phyloP scores from a whole-genome alignment of 257 asterid species.

The Solanum sitiens region DNA sequence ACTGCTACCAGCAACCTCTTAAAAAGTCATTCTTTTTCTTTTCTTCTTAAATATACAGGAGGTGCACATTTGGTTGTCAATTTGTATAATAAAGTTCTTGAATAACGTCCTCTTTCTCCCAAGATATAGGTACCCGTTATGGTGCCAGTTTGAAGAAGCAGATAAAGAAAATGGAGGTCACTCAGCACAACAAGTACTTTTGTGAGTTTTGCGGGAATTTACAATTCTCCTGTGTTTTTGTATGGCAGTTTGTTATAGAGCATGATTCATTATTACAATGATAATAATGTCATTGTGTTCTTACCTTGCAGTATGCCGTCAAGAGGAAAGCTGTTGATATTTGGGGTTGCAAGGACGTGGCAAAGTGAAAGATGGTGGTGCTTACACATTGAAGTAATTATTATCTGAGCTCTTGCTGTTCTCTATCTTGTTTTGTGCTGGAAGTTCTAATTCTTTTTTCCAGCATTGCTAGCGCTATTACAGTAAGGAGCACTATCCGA shows the following conservation, averaged over 20 bases:
- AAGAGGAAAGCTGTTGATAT: constrained; percentile 63
- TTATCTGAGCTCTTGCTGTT: background rate
- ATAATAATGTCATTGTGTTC: background rate
- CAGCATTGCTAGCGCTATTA: constrained; percentile 68
- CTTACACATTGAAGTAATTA: constrained; percentile 47
- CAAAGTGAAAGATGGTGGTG: constrained; percentile 60
- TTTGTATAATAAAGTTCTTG: background rate
- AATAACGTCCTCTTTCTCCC: background rate
- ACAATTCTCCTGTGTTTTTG: background rate
- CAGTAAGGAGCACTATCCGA: constrained; percentile 61
- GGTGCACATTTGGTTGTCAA: background rate
- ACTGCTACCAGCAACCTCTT: too few species aligned
- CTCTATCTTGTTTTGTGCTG: background rate
- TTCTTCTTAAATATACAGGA: too few species aligned
- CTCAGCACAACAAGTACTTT: constrained; percentile 46
- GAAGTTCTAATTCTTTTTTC: background rate
- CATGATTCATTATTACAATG: background rate
- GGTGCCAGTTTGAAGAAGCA: constrained; percentile 62
- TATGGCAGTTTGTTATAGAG: background rate
- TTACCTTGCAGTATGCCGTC: constrained; percentile 34
- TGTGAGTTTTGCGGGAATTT: constrained; percentile 57
- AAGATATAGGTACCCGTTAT: constrained; percentile 46
- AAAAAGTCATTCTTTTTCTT: background rate
- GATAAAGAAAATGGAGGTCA: constrained; percentile 57
- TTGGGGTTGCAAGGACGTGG: constrained; percentile 66